Evolutionary conservation across 192 early-diverging fungal species (phyloP), one percentile per base, ranked within the genome.

Genomic region (Coemansia sp.): DNA sequence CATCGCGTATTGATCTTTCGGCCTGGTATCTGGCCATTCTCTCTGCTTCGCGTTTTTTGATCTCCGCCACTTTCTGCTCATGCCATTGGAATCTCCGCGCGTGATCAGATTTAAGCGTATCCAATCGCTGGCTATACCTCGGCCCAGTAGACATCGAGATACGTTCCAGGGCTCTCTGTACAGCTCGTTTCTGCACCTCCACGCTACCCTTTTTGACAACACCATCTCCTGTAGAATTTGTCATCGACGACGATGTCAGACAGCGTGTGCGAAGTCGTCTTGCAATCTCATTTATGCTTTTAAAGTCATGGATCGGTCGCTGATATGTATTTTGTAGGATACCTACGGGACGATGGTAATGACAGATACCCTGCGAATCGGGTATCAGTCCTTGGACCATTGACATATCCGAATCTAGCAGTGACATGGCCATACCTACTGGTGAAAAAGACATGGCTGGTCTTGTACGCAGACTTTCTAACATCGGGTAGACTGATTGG

Each of bases 341-440:
- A 51, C 62, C 34, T 3, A 30, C 34, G 7, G 77, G 72, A 20
- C 72, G 68, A 33, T 80, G 77, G 52, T 74, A 80, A 59, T 80
- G 77, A 54, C 55, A 68, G 48, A 74, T 71, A 1, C 72, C 72
- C 7, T 62, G 57, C 6, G 63, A 18, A 17, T 77, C 75, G 5
- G 66, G 61, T 31, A 77, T 33, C 25, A 78, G 38, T 48, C 69
- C 31, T 22, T 72, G 69, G 42, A 77, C 68, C 12, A 49, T 18
- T 1, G 65, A 31, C 30, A 42, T 25, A 10, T 67, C 38, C 10
- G 56, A 8, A 8, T 42, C 33, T 12, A 56, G 11, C 67, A 61
- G 31, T 25, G 74, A 57, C 50, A 67, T 22, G 0, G 69, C 75
- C 64, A 76, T 57, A 17, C 75, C 75, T 11, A 64, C 18, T 10